Evolutionary conservation across 805 yeast genomes (phyloP).

Genomic region (Metschnikowia reukaufii): DNA sequence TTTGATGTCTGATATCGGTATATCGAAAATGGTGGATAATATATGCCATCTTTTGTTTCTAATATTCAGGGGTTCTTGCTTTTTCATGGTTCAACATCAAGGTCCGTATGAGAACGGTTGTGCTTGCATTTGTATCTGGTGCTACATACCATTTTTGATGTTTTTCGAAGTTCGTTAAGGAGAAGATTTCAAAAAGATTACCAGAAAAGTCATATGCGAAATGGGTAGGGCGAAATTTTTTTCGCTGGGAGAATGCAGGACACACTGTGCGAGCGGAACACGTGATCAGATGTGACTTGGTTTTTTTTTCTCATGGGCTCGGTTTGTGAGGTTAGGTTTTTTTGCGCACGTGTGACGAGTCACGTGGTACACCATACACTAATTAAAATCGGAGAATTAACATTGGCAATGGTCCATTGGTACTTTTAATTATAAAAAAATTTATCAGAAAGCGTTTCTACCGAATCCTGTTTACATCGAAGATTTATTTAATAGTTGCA

Average conservation of each 20-base stretch:
- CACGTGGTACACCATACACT: no score
- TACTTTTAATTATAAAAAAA: no score
- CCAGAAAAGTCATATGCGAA: conserved; percentile 8
- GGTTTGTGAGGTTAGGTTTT: no score
- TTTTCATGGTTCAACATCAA: neutral
- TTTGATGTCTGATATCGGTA: no score
- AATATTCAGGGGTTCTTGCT: neutral
- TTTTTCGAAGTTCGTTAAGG: conserved; percentile 25
- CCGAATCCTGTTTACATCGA: no score
- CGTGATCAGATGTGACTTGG: conserved; percentile 13
- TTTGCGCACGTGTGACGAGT: neutral
- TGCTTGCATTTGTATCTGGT: conserved; percentile 1
- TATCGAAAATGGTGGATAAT: no score
- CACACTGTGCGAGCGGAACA: neutral
- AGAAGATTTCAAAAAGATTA: conserved; percentile 17
- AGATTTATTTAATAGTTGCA: no score
- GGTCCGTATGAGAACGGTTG: neutral
- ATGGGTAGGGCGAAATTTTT: conserved; percentile 17
- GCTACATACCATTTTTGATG: conserved; percentile 37
- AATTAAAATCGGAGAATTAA: no score
- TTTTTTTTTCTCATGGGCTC: no score
- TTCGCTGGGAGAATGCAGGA: conserved; percentile 20
- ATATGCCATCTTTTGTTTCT: neutral
- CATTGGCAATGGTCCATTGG: no score
- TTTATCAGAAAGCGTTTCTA: no score